Base-by-base conservation (phyloP, 805 yeast species). In the Ogataea ramenticola region DNA sequence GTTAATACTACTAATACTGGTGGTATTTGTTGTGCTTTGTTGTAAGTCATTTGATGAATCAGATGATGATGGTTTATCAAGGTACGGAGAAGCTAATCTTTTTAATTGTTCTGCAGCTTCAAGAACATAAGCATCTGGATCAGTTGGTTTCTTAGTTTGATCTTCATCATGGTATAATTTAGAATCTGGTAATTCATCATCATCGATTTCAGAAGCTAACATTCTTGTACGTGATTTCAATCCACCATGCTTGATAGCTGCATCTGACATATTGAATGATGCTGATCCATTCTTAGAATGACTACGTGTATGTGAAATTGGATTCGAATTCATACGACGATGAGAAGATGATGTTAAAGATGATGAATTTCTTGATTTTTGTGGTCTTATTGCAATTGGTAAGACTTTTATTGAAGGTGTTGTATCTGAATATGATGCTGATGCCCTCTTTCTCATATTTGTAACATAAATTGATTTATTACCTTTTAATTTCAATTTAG, bases 151-250 rank as follows among this genome's bases (percentile, higher is more conserved):
- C 45, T 54, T 61, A 4, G 64, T 58, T 36, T 51, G 53, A 2
- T 55, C 57, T 10, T 46, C 46, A 1, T 53, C 45, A 41, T 61
- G 65, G 15, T 62, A 52, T 45, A 54, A 45, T 16, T 56, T 61
- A 14, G 66, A 62, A 46, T 62, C 64, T 1, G 66, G 66, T 26
- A 61, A 46, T 45, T 79, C 86, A 30, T 70, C 76, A 43, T 82
- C 87, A 49, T 82, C 90, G 32, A 84, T 80, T 58, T 84, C 93
- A 21, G 83, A 75, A 2, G 90, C 91, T 47, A 85, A 66, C 62
- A 84, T 68, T 40, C 93, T 70, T 49, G 83, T 70, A 39, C 87
- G 71, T 22, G 84, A 85, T 43, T 78, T 72, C 46, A 77, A 66
- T 55, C 69, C 78, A 6, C 84, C 83, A 56, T 80, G 84, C 54